Evolutionary conservation across 768 basidiomycete genomes (phyloP).

Genomic region (Phanerodontia chrysosporium): DNA sequence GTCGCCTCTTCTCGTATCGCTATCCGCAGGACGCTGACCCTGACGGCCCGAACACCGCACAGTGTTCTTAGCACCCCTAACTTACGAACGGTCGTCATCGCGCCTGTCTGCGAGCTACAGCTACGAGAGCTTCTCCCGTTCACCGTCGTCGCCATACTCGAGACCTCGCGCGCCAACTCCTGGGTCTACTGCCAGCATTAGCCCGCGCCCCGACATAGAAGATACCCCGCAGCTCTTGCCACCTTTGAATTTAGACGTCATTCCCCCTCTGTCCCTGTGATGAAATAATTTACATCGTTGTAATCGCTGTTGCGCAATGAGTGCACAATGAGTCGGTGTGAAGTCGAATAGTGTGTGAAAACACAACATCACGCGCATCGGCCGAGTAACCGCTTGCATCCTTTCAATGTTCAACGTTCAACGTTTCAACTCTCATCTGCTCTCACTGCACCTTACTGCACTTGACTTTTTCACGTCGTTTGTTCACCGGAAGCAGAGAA

Average conservation of each 20-base stretch:
- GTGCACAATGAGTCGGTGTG: too few species aligned
- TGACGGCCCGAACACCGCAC: neutral
- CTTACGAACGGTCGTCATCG: neutral
- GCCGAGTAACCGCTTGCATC: too few species aligned
- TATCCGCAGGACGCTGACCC: neutral
- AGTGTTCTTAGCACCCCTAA: neutral
- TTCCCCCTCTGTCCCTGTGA: neutral
- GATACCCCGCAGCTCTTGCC: neutral
- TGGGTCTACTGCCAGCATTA: neutral
- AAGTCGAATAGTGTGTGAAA: too few species aligned
- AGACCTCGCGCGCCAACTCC: neutral
- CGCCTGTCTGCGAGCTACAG: neutral
- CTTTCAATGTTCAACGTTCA: too few species aligned
- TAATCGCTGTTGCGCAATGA: too few species aligned
- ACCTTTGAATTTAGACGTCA: neutral
- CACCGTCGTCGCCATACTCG: neutral
- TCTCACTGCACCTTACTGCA: too few species aligned
- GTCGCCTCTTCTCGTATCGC: neutral
- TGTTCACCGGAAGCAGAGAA: too few species aligned
- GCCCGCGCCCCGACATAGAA: neutral
- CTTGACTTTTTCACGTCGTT: too few species aligned
- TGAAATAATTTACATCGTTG: neutral
- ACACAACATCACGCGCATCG: too few species aligned
- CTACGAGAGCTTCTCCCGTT: neutral
- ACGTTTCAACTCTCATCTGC: too few species aligned